phyloP scores from a whole-genome alignment of 2,329 filamentous ascomycete species.

The Neonectria punicea region DNA sequence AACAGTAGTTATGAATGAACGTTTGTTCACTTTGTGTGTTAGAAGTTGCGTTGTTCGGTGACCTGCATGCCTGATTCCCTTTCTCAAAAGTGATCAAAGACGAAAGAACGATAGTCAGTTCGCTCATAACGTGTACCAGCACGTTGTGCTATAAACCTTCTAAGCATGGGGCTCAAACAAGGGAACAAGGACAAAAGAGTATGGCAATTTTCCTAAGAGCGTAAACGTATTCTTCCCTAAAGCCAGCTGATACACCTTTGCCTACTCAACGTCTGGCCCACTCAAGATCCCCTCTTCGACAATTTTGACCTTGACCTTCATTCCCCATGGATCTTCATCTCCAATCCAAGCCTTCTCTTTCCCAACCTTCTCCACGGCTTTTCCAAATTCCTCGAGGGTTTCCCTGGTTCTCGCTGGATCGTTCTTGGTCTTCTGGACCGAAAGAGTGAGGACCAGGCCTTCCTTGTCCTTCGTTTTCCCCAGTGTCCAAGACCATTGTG shows the following conservation, averaged over 20 bases:
- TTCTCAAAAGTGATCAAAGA: too few relatives aligned
- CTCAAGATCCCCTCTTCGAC: constrained; percentile 47
- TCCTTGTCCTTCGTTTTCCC: constrained; percentile 53
- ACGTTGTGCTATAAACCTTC: too few relatives aligned
- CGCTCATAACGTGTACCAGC: too few relatives aligned
- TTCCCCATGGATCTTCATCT: constrained; percentile 49
- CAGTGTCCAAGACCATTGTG: constrained; percentile 54
- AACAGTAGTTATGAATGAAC: too few relatives aligned
- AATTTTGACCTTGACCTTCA: constrained; percentile 50
- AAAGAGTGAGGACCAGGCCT: constrained; percentile 56
- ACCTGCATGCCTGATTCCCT: too few relatives aligned
- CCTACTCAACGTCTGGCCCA: not conserved
- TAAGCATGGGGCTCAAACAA: too few relatives aligned
- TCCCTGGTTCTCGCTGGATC: constrained; percentile 54
- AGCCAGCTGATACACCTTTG: not conserved
- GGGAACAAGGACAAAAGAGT: too few relatives aligned
- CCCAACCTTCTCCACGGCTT: constrained; percentile 63
- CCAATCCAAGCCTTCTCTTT: constrained; percentile 68
- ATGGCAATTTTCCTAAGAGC: not conserved
- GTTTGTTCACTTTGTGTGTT: too few relatives aligned
- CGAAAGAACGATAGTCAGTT: too few relatives aligned
- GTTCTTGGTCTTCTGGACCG: constrained; percentile 50
- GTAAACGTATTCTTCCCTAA: not conserved
- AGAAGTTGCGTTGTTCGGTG: too few relatives aligned
- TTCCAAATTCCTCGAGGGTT: constrained; percentile 51